These are phyloP conservation scores for Knufia petricola DNA, from an alignment of 2,329 filamentous ascomycete genomes.

Conservation along the genomic window DNA sequence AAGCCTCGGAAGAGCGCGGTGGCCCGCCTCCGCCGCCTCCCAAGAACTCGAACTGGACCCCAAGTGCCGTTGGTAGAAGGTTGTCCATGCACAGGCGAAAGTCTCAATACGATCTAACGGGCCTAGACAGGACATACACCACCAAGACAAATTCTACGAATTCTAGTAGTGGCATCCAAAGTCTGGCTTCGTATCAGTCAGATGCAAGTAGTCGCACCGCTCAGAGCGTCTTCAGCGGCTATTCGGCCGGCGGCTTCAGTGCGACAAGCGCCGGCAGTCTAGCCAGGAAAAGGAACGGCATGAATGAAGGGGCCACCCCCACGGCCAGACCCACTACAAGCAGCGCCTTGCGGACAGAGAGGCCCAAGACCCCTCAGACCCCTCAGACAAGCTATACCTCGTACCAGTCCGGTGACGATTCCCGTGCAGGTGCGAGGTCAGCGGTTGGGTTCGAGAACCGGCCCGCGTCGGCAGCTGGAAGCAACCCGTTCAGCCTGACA, in stretches of 20 bases:
- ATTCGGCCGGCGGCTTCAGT: slow-evolving; percentile 82
- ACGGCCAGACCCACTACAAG: slow-evolving; percentile 37
- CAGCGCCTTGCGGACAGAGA: slow-evolving; percentile 30
- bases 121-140: slow-evolving; percentile 70
- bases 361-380: slow-evolving; percentile 45
- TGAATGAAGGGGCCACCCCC: slow-evolving; percentile 19
- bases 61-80: slow-evolving; percentile 30
- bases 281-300: slow-evolving; percentile 52
- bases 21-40: slow-evolving; percentile 55
- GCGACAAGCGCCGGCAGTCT: slow-evolving; percentile 92
- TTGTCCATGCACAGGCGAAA: slow-evolving; percentile 32
- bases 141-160: slow-evolving; percentile 79
- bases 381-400: slow-evolving; percentile 68
- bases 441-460: slow-evolving; percentile 50
- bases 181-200: slow-evolving; percentile 54
- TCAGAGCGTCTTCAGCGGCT: slow-evolving; percentile 85
- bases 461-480: slow-evolving; percentile 45
- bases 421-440: slow-evolving; percentile 50
- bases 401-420: slow-evolving; percentile 79
- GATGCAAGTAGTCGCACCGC: slow-evolving; percentile 68
- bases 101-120: slow-evolving; percentile 61
- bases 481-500: slow-evolving; percentile 49
- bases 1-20: slow-evolving; percentile 38
- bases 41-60: slow-evolving; percentile 36
- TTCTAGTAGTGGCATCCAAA: slow-evolving; percentile 63